Percentiles rank a stretch among this genome's conserved stretches.
Evolutionary conservation across 495 filamentous ascomycete species (phyloP).

Genomic region (Echria macrotheca): DNA sequence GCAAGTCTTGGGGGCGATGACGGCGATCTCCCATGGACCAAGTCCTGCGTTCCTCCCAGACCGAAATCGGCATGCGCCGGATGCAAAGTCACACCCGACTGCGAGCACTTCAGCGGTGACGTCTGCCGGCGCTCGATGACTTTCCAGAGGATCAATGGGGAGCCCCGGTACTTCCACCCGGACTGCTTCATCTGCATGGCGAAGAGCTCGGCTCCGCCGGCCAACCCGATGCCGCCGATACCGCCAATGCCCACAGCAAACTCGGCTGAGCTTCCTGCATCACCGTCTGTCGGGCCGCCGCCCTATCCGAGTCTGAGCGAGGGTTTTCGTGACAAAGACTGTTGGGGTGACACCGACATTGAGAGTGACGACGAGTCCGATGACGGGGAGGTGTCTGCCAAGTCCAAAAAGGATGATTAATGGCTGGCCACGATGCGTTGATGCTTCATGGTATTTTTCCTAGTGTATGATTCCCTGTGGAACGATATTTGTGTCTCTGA

Average conservation of each 20-base stretch:
- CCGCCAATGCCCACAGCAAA: too few species aligned
- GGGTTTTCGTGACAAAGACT: neutral
- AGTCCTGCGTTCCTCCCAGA: neutral
- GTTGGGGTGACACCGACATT: neutral
- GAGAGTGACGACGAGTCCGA: constrained; percentile 3
- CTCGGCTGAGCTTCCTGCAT: too few species aligned
- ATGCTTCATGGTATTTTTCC: too few species aligned
- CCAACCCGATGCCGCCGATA: neutral
- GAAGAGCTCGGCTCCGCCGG: neutral
- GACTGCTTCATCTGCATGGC: constrained; percentile 12
- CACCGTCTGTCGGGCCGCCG: neutral
- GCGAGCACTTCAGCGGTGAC: constrained; percentile 4
- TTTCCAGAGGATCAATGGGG: too few species aligned
- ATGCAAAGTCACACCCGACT: constrained; percentile 4
- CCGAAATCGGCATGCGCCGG: constrained; percentile 6
- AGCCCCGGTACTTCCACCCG: too few species aligned
- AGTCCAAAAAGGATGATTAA: neutral
- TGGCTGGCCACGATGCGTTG: neutral
- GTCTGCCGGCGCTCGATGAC: too few species aligned
- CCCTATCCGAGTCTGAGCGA: neutral
- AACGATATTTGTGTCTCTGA: too few species aligned
- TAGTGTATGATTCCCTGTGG: too few species aligned
- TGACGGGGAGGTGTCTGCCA: too few species aligned
- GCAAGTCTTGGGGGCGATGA: neutral
- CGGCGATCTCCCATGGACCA: neutral